Evolutionary conservation across 2,329 filamentous ascomycete species (phyloP).

Genomic region (Ceratocystis papillata): DNA sequence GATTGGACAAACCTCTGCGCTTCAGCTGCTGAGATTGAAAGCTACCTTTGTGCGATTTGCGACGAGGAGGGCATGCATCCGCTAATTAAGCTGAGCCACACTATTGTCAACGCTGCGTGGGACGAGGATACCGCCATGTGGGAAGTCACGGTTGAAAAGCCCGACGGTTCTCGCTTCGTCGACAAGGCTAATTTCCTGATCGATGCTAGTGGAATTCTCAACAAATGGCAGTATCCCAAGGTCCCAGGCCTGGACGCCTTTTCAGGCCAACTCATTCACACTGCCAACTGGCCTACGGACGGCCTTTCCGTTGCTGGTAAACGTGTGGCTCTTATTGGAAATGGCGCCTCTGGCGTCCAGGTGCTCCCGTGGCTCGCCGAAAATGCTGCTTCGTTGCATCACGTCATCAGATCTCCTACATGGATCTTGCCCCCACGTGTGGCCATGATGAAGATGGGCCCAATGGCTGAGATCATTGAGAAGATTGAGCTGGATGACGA

Average conservation of each 20-base stretch:
- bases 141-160: slow-evolving; percentile 34
- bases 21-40: slow-evolving; percentile 43
- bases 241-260: slow-evolving; percentile 39
- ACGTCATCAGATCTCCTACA: slow-evolving; percentile 36
- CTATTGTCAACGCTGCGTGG: slow-evolving; percentile 38
- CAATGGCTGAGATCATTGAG: slow-evolving; percentile 29
- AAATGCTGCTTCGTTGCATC: slow-evolving; percentile 35
- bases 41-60: slow-evolving; percentile 41
- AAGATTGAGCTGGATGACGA: slow-evolving; percentile 27
- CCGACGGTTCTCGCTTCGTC: slow-evolving; percentile 33
- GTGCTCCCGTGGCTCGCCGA: slow-evolving; percentile 41
- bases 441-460: slow-evolving; percentile 30
- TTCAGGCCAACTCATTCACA: slow-evolving; percentile 42
- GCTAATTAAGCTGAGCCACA: slow-evolving; percentile 37
- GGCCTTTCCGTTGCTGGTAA: slow-evolving; percentile 41
- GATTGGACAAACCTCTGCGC: slow-evolving; percentile 50
- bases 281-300: slow-evolving; percentile 41
- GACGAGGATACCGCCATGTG: slow-evolving; percentile 36
- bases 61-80: slow-evolving; percentile 39
- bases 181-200: slow-evolving; percentile 41
- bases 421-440: slow-evolving; percentile 36
- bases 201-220: slow-evolving; percentile 43
- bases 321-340: slow-evolving; percentile 46
- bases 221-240: slow-evolving; percentile 46
- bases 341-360: slow-evolving; percentile 45